Evolutionary conservation across 2,329 filamentous ascomycete genomes (phyloP).

Genomic region (Aspergillus piperis): DNA sequence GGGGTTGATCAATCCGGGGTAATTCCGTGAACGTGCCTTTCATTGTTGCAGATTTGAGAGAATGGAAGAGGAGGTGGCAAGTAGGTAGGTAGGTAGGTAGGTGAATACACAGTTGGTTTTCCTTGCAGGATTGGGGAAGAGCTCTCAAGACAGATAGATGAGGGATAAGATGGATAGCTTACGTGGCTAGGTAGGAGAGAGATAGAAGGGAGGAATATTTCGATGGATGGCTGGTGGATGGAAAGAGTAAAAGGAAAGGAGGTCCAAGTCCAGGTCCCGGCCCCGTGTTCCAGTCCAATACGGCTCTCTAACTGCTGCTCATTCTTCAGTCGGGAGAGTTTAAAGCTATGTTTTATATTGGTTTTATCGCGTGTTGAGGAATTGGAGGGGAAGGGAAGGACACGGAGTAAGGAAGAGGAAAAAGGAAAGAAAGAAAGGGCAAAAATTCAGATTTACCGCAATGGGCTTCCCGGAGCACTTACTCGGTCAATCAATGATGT

Average conservation of each 20-base stretch:
- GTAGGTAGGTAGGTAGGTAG: neutral
- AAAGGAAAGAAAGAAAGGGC: neutral
- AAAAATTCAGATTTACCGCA: neutral
- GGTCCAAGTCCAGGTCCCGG: neutral
- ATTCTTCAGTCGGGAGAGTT: slow-evolving; percentile 2
- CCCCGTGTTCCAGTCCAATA: neutral
- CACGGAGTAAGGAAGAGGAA: neutral
- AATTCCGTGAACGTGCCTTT: neutral
- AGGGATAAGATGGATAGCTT: neutral
- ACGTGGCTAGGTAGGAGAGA: neutral
- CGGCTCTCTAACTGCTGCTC: too few species aligned
- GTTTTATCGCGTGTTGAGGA: neutral
- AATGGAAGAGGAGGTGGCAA: neutral
- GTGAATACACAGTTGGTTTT: neutral
- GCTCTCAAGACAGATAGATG: too few species aligned
- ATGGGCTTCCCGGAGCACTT: neutral
- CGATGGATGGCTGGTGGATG: neutral
- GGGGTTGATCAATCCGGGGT: slow-evolving; percentile 1
- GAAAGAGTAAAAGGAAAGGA: neutral
- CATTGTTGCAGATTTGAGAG: neutral
- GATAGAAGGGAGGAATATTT: neutral
- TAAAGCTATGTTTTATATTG: slow-evolving; percentile 1
- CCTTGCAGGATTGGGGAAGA: neutral
- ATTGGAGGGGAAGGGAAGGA: neutral
- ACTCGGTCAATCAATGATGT: too few species aligned